Percentiles rank a stretch among this genome's conserved stretches.
phyloP scores from a whole-genome alignment of 345 rosid genomes.

The Psidium friedrichsthalianum region DNA sequence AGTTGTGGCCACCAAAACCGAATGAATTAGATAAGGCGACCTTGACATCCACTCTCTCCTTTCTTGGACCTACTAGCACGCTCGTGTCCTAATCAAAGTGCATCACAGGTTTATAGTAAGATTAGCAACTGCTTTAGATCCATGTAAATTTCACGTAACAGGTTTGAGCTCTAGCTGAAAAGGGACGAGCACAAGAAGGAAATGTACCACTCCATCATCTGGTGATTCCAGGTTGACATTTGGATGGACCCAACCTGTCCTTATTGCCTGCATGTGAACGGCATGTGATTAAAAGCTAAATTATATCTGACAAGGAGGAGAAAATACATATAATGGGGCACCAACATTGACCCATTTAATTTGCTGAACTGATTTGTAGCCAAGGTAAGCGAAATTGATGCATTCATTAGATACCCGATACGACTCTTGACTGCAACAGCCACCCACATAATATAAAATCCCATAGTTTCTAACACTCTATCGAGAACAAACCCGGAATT shows the following conservation, averaged over 20 bases:
- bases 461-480: neutral
- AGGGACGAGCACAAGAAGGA: neutral
- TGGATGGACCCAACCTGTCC: constrained; percentile 95
- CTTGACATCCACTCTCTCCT: constrained; percentile 71
- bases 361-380: neutral
- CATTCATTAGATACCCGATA: neutral
- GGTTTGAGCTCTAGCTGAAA: neutral
- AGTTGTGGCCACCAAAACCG: constrained; percentile 96
- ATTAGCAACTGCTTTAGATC: neutral
- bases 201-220: constrained; percentile 65
- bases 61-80: constrained; percentile 71
- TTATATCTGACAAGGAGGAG: neutral
- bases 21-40: constrained; percentile 87
- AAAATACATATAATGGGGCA: neutral
- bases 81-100: constrained; percentile 43
- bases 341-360: neutral
- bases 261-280: constrained; percentile 51
- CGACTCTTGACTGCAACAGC: neutral
- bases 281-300: constrained; percentile 1
- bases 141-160: neutral
- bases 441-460: neutral
- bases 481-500: neutral
- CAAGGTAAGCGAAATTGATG: neutral
- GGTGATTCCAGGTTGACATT: constrained; percentile 85
- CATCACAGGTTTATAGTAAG: neutral